Evolutionary conservation across 208 protist species (phyloP).

Genomic region (Leishmania mexicana): DNA sequence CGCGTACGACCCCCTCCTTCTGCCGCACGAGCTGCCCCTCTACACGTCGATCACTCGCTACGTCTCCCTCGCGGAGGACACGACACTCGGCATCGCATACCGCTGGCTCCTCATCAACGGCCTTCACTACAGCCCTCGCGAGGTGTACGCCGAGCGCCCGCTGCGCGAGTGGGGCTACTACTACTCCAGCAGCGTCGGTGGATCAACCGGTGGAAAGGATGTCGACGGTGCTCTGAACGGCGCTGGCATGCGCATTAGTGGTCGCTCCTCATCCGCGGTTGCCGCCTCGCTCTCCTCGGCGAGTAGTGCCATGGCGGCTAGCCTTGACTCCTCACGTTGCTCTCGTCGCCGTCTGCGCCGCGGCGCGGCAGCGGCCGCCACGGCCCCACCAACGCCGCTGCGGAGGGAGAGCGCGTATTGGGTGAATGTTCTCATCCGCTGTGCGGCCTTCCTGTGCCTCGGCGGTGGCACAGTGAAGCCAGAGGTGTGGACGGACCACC

Average conservation of each 20-base stretch:
- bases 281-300: neutral
- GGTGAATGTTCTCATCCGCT: conserved; percentile 66
- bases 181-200: neutral
- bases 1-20: conserved; percentile 13
- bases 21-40: conserved; percentile 23
- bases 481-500: conserved; percentile 69
- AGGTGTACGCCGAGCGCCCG: conserved; percentile 24
- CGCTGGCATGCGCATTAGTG: neutral
- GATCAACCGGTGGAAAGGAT: neutral
- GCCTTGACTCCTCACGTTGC: conserved; percentile 11
- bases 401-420: conserved; percentile 57
- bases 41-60: conserved; percentile 13
- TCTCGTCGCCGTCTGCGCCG: conserved; percentile 25
- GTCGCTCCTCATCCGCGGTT: neutral
- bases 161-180: conserved; percentile 20
- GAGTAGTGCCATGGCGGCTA: neutral
- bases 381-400: conserved; percentile 22
- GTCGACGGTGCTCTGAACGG: neutral
- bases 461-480: conserved; percentile 62
- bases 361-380: conserved; percentile 1
- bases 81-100: conserved; percentile 17
- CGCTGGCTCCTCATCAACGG: conserved; percentile 34
- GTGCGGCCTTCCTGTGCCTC: conserved; percentile 58
- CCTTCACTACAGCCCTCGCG: conserved; percentile 24
- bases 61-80: conserved; percentile 20